Conservation (phyloP, 306 rosid genomes). For the Arachis stenosperma region DNA sequence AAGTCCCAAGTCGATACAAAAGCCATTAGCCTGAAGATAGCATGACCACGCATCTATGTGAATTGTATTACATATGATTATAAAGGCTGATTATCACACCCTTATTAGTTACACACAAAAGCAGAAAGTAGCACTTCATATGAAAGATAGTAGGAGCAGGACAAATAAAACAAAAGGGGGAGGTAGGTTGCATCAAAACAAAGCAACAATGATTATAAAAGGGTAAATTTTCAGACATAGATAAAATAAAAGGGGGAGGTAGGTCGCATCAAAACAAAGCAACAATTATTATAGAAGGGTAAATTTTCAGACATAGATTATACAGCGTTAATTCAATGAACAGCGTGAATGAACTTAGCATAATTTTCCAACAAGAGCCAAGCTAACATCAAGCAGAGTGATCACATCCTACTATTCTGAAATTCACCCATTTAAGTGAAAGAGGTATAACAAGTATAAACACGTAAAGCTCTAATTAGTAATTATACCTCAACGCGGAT, state of each 20-base stretch:
- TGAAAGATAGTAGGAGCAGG: background rate
- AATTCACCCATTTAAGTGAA: conserved; percentile 10
- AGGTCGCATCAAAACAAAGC: conserved; percentile 6
- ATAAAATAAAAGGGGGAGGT: background rate
- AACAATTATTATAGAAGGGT: background rate
- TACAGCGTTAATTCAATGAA: conserved; percentile 10
- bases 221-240: background rate
- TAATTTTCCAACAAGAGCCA: conserved; percentile 28
- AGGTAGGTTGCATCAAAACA: conserved; percentile 5
- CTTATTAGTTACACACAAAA: conserved; percentile 22
- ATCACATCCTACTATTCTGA: conserved; percentile 12
- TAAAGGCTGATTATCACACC: conserved; percentile 1
- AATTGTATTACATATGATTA: conserved; percentile 20
- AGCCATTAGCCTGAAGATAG: conserved; percentile 19
- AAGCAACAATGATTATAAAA: background rate
- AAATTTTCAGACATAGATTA: background rate
- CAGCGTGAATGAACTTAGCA: conserved; percentile 26
- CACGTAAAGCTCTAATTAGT: conserved; percentile 8
- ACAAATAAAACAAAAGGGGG: conserved; percentile 12
- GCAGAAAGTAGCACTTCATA: conserved; percentile 21
- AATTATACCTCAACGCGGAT: conserved; percentile 89
- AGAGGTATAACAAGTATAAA: conserved; percentile 21
- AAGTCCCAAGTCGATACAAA: conserved; percentile 16
- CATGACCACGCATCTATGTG: conserved; percentile 7
- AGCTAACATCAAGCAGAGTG: conserved; percentile 21